These are phyloP conservation scores for Vanilla planifolia DNA, from an alignment of 106 monocot species.

Conservation along the genomic window DNA sequence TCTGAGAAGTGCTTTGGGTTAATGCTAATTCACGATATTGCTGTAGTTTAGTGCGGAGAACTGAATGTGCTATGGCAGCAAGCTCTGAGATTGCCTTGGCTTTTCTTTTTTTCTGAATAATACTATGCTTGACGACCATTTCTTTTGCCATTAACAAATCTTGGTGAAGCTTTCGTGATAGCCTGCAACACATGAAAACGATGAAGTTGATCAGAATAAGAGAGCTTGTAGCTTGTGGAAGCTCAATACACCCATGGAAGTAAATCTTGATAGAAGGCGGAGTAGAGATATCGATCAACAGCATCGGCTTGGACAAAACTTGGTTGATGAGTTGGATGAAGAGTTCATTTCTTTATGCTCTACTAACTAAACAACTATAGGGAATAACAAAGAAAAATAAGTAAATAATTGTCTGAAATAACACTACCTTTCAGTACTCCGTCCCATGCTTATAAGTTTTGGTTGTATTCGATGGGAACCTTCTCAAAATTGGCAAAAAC, in stretches of 20 bases:
- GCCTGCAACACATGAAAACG: constrained; percentile 20
- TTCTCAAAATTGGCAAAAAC: too few species aligned
- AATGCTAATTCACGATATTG: constrained; percentile 32
- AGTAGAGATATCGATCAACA: too few species aligned
- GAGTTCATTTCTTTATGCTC: too few species aligned
- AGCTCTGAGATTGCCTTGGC: constrained; percentile 30
- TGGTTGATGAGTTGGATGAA: neutral
- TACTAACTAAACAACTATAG: too few species aligned
- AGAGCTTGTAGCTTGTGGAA: neutral
- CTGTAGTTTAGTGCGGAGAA: constrained; percentile 51
- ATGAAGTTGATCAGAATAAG: neutral
- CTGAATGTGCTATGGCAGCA: constrained; percentile 42
- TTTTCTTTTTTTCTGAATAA: constrained; percentile 34
- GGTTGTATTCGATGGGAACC: too few species aligned
- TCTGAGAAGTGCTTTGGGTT: constrained; percentile 8
- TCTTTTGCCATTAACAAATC: constrained; percentile 39
- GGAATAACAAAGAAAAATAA: too few species aligned
- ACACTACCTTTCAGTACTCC: too few species aligned
- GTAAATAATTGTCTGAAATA: too few species aligned
- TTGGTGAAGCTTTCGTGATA: constrained; percentile 37
- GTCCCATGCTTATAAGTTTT: too few species aligned
- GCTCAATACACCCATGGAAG: neutral
- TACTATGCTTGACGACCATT: constrained; percentile 29
- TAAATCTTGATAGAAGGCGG: too few species aligned
- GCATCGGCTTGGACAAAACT: neutral